A percentile compares a stretch with the other conserved stretches of the same genome.
Conservation (phyloP, 2,329 filamentous ascomycete species). For the Nothophoma quercina region DNA sequence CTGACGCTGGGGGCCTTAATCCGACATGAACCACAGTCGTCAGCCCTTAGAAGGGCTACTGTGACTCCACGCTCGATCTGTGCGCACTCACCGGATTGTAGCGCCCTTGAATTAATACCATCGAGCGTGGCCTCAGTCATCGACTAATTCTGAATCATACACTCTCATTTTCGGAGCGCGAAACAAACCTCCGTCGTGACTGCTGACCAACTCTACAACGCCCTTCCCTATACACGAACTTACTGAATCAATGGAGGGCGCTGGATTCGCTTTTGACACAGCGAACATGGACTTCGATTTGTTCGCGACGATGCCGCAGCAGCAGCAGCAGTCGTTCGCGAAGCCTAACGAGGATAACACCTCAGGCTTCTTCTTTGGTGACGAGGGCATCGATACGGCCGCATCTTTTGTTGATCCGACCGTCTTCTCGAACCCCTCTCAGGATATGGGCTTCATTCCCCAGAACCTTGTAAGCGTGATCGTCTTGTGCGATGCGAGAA, state of each 20-base stretch:
- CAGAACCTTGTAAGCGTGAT: slow-evolving; percentile 40
- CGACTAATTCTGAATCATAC: slow-evolving; percentile 39
- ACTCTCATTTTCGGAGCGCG: slow-evolving; percentile 33
- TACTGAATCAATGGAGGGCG: slow-evolving; percentile 35
- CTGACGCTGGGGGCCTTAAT: slow-evolving; percentile 12
- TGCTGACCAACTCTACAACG: slow-evolving; percentile 29
- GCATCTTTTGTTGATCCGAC: slow-evolving; percentile 31
- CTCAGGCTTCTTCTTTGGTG: slow-evolving; percentile 41
- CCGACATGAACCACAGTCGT: slow-evolving; percentile 5
- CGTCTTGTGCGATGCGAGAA: neutral
- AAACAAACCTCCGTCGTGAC: slow-evolving; percentile 27
- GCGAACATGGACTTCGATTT: slow-evolving; percentile 41
- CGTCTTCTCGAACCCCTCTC: slow-evolving; percentile 29
- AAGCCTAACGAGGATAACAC: slow-evolving; percentile 45
- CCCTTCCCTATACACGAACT: slow-evolving; percentile 21
- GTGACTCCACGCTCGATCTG: slow-evolving; percentile 11
- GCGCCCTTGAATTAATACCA: slow-evolving; percentile 31
- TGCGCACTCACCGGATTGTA: slow-evolving; percentile 10
- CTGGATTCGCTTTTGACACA: slow-evolving; percentile 42
- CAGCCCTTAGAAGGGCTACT: slow-evolving; percentile 20
- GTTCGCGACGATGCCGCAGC: slow-evolving; percentile 32
- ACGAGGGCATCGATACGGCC: slow-evolving; percentile 47
- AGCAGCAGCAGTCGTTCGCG: slow-evolving; percentile 30
- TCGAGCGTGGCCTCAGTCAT: slow-evolving; percentile 39
- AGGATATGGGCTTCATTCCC: slow-evolving; percentile 34